Conservation (phyloP, 129 eudicot species). For the Escallonia herrerae region DNA sequence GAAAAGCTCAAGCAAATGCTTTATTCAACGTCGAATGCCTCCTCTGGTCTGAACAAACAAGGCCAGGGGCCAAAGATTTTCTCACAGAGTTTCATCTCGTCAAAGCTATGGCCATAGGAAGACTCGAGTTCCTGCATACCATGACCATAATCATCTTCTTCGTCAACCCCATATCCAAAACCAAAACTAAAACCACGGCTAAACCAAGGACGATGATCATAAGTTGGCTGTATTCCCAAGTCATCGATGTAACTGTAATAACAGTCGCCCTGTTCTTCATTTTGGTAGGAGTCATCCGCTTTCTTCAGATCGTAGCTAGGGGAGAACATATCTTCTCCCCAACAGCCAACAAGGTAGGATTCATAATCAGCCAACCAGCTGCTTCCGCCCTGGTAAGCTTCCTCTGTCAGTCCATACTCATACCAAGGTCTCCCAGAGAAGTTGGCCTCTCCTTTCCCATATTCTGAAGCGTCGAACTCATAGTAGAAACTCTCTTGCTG, state of each 20-base stretch:
- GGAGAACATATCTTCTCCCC: slow-evolving; percentile 1
- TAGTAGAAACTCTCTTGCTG: neutral
- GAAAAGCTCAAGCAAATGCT: neutral
- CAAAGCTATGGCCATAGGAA: neutral
- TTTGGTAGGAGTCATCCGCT: neutral
- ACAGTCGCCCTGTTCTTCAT: neutral
- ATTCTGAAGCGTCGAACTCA: neutral
- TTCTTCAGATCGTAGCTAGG: neutral
- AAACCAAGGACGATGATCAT: slow-evolving; percentile 2
- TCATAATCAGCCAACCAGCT: slow-evolving; percentile 8
- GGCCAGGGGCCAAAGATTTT: slow-evolving; percentile 20
- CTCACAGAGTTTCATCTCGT: slow-evolving; percentile 16
- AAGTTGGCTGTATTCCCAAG: neutral
- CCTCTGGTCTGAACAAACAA: neutral
- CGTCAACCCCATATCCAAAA: neutral
- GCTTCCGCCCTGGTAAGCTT: neutral
- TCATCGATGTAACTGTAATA: neutral
- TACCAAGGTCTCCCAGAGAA: neutral
- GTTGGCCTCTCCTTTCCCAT: neutral
- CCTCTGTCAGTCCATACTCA: neutral
- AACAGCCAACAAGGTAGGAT: slow-evolving; percentile 5
- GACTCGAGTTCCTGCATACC: neutral
- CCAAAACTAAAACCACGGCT: neutral
- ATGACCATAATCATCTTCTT: neutral
- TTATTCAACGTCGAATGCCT: slow-evolving; percentile 4